phyloP scores from a whole-genome alignment of 2,329 filamentous ascomycete species.

The Xylariaceae sp. region DNA sequence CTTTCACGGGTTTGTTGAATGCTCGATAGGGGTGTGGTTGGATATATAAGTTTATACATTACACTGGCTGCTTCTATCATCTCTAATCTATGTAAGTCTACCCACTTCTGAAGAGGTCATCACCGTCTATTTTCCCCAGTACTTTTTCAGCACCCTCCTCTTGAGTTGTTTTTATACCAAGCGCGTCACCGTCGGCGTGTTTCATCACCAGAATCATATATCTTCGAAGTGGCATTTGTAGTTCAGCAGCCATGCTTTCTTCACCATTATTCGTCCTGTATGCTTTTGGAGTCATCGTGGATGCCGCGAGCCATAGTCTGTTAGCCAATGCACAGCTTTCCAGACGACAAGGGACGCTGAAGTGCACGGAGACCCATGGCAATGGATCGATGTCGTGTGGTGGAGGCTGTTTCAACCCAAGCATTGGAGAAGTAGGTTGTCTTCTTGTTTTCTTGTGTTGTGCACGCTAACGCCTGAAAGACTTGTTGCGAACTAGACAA shows the following conservation, averaged over 20 bases:
- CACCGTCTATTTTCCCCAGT: no score
- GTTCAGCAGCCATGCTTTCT: constrained; percentile 16
- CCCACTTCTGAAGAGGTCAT: no score
- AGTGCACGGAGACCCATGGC: constrained; percentile 35
- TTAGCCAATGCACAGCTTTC: constrained; percentile 14
- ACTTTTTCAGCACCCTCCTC: no score
- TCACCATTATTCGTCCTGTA: constrained; percentile 17
- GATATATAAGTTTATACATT: no score
- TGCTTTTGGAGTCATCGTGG: constrained; percentile 12
- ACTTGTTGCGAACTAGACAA: constrained; percentile 34
- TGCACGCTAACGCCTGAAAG: constrained; percentile 22
- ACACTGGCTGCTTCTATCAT: no score
- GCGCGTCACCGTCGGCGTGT: no score
- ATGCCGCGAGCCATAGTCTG: constrained; percentile 22
- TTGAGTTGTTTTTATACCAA: no score
- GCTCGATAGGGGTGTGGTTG: no score
- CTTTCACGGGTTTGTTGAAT: no score
- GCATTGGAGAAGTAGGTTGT: constrained; percentile 30
- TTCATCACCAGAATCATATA: neutral
- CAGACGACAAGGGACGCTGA: constrained; percentile 22
- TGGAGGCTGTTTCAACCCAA: constrained; percentile 34
- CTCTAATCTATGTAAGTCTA: no score
- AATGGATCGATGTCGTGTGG: constrained; percentile 31
- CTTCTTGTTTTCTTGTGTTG: neutral
- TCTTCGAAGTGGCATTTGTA: no score